phyloP scores from a whole-genome alignment of 805 yeast genomes.

The Komagataella ulmi region DNA sequence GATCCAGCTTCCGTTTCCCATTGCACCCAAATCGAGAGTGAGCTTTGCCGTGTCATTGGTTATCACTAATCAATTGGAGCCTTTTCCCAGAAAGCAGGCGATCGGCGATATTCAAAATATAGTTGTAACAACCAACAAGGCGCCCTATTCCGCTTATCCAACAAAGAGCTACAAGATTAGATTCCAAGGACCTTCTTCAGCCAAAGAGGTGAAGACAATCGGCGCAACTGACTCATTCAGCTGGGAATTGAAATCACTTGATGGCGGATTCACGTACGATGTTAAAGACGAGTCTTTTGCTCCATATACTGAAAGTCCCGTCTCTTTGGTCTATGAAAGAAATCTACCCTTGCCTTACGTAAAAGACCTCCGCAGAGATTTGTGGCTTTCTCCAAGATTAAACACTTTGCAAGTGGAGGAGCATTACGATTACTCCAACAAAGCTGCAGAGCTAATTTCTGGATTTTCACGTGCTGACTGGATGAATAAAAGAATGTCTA shows the following conservation, averaged over 20 bases:
- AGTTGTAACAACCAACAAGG: slow-evolving; percentile 36
- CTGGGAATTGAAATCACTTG: slow-evolving; percentile 2
- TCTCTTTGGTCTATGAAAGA: slow-evolving; percentile 50
- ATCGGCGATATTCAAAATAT: slow-evolving; percentile 53
- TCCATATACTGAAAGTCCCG: slow-evolving; percentile 33
- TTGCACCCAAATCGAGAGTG: slow-evolving; percentile 46
- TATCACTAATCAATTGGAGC: slow-evolving; percentile 30
- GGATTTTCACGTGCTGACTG: slow-evolving; percentile 79
- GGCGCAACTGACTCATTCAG: neutral
- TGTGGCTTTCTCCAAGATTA: slow-evolving; percentile 88
- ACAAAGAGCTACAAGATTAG: slow-evolving; percentile 33
- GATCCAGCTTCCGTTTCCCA: slow-evolving; percentile 46
- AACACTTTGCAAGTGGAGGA: slow-evolving; percentile 67
- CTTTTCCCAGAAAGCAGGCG: slow-evolving; percentile 51
- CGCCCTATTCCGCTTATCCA: slow-evolving; percentile 47
- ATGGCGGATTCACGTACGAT: slow-evolving; percentile 32
- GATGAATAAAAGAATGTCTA: slow-evolving; percentile 41
- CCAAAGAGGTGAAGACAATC: slow-evolving; percentile 25
- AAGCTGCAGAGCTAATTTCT: slow-evolving; percentile 51
- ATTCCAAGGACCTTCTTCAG: slow-evolving; percentile 30
- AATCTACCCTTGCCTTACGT: slow-evolving; percentile 54
- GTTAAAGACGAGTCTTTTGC: slow-evolving; percentile 18
- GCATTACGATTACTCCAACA: slow-evolving; percentile 66
- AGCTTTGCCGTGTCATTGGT: slow-evolving; percentile 36
- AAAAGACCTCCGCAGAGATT: slow-evolving; percentile 47